These are phyloP conservation scores for Abelmoschus esculentus DNA, from an alignment of 345 rosid species.

Conservation along the genomic window DNA sequence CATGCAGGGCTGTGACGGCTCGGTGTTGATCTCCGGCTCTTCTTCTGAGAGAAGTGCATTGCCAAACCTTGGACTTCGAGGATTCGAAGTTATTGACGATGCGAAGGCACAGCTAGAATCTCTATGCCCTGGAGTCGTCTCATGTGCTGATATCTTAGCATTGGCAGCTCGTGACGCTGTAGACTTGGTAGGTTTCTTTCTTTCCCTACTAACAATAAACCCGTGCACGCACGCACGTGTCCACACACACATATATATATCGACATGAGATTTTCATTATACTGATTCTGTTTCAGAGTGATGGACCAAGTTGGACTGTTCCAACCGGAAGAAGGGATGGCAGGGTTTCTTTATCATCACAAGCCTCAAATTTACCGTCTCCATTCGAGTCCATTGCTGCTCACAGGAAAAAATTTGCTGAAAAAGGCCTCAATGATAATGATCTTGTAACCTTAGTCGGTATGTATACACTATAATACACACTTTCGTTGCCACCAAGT, in stretches of 20 bases:
- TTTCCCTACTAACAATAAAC: background rate
- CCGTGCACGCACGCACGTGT: background rate
- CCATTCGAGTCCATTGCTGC: constrained; percentile 45
- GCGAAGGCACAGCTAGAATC: constrained; percentile 31
- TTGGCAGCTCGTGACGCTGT: constrained; percentile 38
- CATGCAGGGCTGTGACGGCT: constrained; percentile 35
- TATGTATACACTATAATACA: constrained; percentile 6
- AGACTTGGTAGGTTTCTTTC: constrained; percentile 11
- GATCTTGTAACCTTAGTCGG: constrained; percentile 71
- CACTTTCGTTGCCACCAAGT: background rate
- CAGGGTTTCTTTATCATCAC: constrained; percentile 43
- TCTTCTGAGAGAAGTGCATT: constrained; percentile 28
- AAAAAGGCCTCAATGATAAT: constrained; percentile 49
- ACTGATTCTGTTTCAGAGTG: constrained; percentile 28
- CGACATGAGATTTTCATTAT: background rate
- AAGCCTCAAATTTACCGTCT: constrained; percentile 49
- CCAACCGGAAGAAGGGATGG: constrained; percentile 80
- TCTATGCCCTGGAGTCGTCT: constrained; percentile 24
- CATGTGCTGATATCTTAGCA: constrained; percentile 34
- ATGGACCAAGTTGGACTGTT: constrained; percentile 64
- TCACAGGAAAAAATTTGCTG: constrained; percentile 58
- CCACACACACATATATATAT: background rate
- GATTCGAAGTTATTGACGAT: constrained; percentile 30
- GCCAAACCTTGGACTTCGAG: constrained; percentile 25
- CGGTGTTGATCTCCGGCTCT: constrained; percentile 25